Conservation (phyloP, 2,329 filamentous ascomycete genomes). For the Botrytis hyacinthi region DNA sequence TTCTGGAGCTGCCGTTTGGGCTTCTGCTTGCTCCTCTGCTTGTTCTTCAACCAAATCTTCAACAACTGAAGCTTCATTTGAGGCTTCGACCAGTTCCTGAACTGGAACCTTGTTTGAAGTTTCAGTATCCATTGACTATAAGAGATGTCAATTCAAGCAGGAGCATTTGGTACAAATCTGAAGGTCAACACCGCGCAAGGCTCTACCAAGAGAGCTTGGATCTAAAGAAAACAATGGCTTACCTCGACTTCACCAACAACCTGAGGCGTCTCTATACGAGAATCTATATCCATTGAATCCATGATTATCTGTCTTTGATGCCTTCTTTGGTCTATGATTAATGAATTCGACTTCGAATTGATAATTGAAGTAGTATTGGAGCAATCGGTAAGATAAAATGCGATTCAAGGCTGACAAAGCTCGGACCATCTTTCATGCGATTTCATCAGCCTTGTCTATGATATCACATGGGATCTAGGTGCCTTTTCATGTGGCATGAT, state of each 20-base stretch:
- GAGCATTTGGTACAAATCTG: background rate
- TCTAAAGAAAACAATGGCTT: background rate
- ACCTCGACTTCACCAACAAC: background rate
- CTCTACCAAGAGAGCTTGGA: background rate
- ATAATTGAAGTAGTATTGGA: background rate
- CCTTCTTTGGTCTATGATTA: background rate
- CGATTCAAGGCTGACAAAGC: conserved; percentile 8
- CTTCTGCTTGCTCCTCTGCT: background rate
- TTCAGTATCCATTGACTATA: background rate
- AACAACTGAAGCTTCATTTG: background rate
- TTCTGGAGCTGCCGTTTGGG: background rate
- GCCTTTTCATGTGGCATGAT: background rate
- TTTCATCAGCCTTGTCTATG: conserved; percentile 1
- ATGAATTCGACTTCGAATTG: background rate
- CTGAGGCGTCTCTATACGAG: background rate
- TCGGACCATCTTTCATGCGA: background rate
- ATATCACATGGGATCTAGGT: conserved; percentile 1
- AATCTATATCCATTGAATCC: conserved; percentile 20
- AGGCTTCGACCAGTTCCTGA: background rate
- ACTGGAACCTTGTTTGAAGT: background rate
- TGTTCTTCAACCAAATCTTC: background rate
- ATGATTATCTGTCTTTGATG: background rate
- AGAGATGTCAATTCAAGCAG: conserved; percentile 2
- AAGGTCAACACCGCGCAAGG: conserved; percentile 8
- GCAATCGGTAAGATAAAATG: conserved; percentile 1